Base-by-base conservation (phyloP, 306 rosid species). In the Acacia crassicarpa region DNA sequence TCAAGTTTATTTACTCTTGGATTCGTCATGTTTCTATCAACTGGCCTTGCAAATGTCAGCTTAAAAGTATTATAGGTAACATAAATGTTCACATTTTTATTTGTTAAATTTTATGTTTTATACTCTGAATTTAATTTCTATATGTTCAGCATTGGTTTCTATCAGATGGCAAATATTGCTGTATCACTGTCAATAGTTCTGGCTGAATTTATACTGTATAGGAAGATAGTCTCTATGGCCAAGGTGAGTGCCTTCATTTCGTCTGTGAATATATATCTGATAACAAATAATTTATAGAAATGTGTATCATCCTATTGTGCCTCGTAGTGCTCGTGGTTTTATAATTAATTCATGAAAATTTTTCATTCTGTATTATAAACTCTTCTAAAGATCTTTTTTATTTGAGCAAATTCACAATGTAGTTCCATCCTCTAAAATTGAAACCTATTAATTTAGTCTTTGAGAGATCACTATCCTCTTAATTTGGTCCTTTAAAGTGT, bases 141-240 rank as follows among this genome's bases (percentile, higher is more conserved):
- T 81, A 53, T 86, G 83, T 88, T 68, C 97, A 92, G 98, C 86
- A 89, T 94, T 84, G 97, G 98, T 43, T 92, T 94, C 78, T 94
- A 92, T 89, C 97, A 92, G 92, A 94, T 94, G 97, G 91, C 98
- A 76, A 94, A 94, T 87, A 94, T 94, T 65, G 94, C 95, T 6
- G 93, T 94, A 68, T 91, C 97, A 3, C 95, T 93, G 3, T 89
- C 98, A 53, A 94, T 92, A 86, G 94, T 91, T 82, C 82, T 91
- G 44, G 97, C 94, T 66, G 97, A 94, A 72, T 94, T 89, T 86
- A 35, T 89, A 62, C 76, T 87, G 78, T 89, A 89, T 73, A 84
- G 74, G 62, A 92, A 89, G 89, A 88, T 80, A 87, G 97, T 91
- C 86, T 88, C 94, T 88, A 81, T 76, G 83, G 51, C 75, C 70